A percentile compares a stretch with the other conserved stretches of the same genome.
phyloP scores from a whole-genome alignment of 257 asterid species.

The Solanum sitiens region DNA sequence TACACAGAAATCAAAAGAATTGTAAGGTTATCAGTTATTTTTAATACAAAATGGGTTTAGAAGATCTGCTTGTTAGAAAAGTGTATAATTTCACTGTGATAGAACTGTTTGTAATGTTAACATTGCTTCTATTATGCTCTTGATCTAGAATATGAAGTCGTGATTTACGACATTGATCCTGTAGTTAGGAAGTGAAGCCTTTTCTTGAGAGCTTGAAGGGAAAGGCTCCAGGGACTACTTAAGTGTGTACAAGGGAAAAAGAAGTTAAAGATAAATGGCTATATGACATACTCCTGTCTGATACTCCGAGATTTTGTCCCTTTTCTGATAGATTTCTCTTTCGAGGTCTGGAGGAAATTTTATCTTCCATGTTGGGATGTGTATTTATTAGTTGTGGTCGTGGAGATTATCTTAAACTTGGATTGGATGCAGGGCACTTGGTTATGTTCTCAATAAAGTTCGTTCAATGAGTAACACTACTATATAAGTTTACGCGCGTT shows the following conservation, averaged over 20 bases:
- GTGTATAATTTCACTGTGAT: background rate
- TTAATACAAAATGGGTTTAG: background rate
- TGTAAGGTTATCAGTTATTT: background rate
- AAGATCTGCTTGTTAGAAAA: background rate
- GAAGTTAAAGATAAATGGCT: background rate
- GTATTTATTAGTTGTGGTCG: background rate
- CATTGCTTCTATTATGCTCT: background rate
- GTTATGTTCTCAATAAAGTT: background rate
- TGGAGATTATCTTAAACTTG: background rate
- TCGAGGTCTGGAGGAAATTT: background rate
- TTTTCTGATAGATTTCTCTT: background rate
- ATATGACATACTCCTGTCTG: background rate
- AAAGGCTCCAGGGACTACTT: background rate
- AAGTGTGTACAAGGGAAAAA: background rate
- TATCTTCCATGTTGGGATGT: background rate
- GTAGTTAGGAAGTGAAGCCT: background rate
- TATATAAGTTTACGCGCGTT: too few species aligned
- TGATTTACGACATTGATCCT: background rate
- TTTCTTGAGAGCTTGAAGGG: background rate
- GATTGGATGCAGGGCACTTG: background rate
- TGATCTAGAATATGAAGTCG: background rate
- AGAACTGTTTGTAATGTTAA: background rate
- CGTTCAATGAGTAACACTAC: background rate
- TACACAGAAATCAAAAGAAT: background rate
- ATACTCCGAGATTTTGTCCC: background rate